Evolutionary conservation across 768 basidiomycete genomes (phyloP).

Genomic region (Hemileccinum rubropunctum): DNA sequence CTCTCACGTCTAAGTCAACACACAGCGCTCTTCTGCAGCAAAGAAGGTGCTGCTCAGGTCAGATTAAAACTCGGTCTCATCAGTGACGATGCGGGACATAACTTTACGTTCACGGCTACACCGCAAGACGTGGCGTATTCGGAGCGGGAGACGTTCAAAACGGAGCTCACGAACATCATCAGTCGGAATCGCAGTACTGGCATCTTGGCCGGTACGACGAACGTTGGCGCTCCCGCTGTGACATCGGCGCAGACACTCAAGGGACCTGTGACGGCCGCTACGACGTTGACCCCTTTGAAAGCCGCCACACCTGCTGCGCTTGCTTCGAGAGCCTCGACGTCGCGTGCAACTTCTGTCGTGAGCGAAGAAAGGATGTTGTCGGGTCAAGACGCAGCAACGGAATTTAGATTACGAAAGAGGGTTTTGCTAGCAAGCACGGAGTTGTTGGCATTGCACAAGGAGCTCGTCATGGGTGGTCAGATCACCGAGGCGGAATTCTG

Average conservation of each 20-base stretch:
- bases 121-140: slow-evolving; percentile 57
- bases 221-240: slow-evolving; percentile 12
- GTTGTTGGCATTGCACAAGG: slow-evolving; percentile 77
- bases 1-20: slow-evolving; percentile 1
- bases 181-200: slow-evolving; percentile 75
- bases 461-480: slow-evolving; percentile 81
- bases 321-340: slow-evolving; percentile 46
- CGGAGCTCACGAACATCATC: slow-evolving; percentile 73
- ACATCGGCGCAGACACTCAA: slow-evolving; percentile 22
- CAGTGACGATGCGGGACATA: slow-evolving; percentile 71
- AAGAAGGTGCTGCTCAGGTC: slow-evolving; percentile 78
- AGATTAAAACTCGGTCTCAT: slow-evolving; percentile 71
- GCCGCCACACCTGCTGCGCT: slow-evolving; percentile 32
- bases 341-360: slow-evolving; percentile 62
- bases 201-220: slow-evolving; percentile 22
- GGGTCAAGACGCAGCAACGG: slow-evolving; percentile 57
- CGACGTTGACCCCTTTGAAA: slow-evolving; percentile 18
- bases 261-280: slow-evolving; percentile 19
- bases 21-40: slow-evolving; percentile 83
- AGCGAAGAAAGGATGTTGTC: slow-evolving; percentile 53
- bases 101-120: slow-evolving; percentile 71
- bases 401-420: slow-evolving; percentile 73
- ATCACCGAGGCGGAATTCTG: slow-evolving; percentile 96
- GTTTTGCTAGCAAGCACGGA: slow-evolving; percentile 79
- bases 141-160: slow-evolving; percentile 84